Evolutionary conservation across 2,329 filamentous ascomycete genomes (phyloP).

Genomic region (Cladosporium colombiae): DNA sequence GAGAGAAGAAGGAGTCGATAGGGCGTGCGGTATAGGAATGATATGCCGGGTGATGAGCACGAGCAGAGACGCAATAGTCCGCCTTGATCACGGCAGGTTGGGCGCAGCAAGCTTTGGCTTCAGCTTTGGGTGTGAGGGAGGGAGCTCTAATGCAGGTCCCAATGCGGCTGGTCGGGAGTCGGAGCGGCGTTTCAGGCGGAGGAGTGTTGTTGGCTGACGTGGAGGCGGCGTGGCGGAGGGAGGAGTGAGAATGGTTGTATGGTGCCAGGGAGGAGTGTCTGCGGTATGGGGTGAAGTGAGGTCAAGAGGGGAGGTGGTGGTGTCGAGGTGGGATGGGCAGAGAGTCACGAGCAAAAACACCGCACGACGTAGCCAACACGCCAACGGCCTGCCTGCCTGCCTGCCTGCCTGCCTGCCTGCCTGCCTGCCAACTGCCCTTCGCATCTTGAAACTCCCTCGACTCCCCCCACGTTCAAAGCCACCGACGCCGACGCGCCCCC

Average conservation of each 20-base stretch:
- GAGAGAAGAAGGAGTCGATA: background rate
- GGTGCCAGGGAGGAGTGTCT: background rate
- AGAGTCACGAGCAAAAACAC: slow-evolving; percentile 3
- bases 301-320: background rate
- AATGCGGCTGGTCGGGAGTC: slow-evolving; percentile 16
- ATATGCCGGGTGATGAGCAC: slow-evolving; percentile 3
- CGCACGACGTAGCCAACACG: slow-evolving; percentile 3
- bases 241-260: background rate
- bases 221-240: background rate
- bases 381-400: too few species aligned
- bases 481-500: background rate
- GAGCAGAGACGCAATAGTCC: slow-evolving; percentile 16
- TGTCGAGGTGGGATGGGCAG: background rate
- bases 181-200: background rate
- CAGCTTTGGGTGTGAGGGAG: background rate
- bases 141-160: slow-evolving; percentile 21
- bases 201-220: background rate
- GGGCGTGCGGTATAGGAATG: background rate
- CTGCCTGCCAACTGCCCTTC: background rate
- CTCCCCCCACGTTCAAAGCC: background rate
- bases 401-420: too few species aligned
- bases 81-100: slow-evolving; percentile 10
- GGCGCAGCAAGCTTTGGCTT: slow-evolving; percentile 9
- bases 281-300: background rate
- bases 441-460: background rate